phyloP scores from a whole-genome alignment of 2,329 filamentous ascomycete species.

The Colletotrichum acutatum region DNA sequence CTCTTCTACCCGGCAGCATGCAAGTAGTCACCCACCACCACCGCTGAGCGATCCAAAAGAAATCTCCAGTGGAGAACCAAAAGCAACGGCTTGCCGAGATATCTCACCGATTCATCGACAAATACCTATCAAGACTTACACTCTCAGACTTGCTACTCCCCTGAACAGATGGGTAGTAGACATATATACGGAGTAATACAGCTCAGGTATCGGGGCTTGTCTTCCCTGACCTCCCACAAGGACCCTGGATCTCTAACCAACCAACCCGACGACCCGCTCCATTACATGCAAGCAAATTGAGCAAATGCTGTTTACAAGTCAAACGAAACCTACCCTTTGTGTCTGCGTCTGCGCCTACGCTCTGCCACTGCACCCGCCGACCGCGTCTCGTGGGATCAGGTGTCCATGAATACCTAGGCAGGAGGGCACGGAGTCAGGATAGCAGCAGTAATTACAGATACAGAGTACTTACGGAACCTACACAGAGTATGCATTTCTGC shows the following conservation, averaged over 20 bases:
- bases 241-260: neutral
- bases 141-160: neutral
- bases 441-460: neutral
- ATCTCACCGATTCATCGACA: neutral
- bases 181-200: too few relatives aligned
- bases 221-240: neutral
- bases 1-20: neutral
- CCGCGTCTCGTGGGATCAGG: neutral
- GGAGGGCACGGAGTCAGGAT: too few relatives aligned
- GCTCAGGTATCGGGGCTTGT: slow-evolving; percentile 1
- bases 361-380: neutral
- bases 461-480: neutral
- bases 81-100: neutral
- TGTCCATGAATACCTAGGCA: neutral
- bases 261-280: neutral
- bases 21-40: too few relatives aligned
- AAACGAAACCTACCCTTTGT: neutral
- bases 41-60: too few relatives aligned
- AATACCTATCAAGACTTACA: neutral
- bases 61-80: neutral
- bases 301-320: too few relatives aligned
- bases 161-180: neutral
- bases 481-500: neutral
- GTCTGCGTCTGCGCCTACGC: neutral
- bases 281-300: neutral